Evolutionary conservation across 106 monocot species (phyloP).

Genomic region (Platanthera guangdongensis): DNA sequence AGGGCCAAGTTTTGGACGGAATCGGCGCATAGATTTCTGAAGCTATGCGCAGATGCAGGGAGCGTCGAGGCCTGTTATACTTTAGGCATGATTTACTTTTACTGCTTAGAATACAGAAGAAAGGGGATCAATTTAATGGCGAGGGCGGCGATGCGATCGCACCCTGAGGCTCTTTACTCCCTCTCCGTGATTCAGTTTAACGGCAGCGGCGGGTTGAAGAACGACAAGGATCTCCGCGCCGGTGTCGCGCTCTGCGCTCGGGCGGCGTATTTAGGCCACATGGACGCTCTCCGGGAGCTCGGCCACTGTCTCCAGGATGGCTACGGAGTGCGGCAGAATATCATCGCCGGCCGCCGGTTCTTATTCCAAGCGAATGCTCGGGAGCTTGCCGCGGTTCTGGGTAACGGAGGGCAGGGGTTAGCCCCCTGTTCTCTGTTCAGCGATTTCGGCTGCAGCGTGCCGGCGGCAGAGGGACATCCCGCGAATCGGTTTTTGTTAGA

Average conservation of each 20-base stretch:
- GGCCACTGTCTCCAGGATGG: slow-evolving; percentile 49
- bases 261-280: slow-evolving; percentile 30
- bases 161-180: slow-evolving; percentile 38
- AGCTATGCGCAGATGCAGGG: slow-evolving; percentile 38
- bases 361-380: background rate
- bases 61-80: slow-evolving; percentile 43
- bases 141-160: slow-evolving; percentile 28
- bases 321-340: slow-evolving; percentile 19
- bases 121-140: slow-evolving; percentile 34
- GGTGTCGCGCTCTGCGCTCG: slow-evolving; percentile 32
- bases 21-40: slow-evolving; percentile 31
- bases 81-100: slow-evolving; percentile 25
- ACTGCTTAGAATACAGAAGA: slow-evolving; percentile 28
- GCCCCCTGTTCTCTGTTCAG: slow-evolving; percentile 13
- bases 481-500: slow-evolving; percentile 20
- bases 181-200: slow-evolving; percentile 43
- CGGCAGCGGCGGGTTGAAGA: slow-evolving; percentile 28
- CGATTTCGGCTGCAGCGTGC: slow-evolving; percentile 9
- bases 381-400: background rate
- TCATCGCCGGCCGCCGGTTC: background rate
- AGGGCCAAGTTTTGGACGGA: slow-evolving; percentile 31
- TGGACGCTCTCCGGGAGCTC: slow-evolving; percentile 39
- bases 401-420: background rate
- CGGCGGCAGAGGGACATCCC: slow-evolving; percentile 9
- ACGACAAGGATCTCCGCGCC: slow-evolving; percentile 19